Conservation (phyloP, 1,139 yeast species). For the Hansenula anomala region DNA sequence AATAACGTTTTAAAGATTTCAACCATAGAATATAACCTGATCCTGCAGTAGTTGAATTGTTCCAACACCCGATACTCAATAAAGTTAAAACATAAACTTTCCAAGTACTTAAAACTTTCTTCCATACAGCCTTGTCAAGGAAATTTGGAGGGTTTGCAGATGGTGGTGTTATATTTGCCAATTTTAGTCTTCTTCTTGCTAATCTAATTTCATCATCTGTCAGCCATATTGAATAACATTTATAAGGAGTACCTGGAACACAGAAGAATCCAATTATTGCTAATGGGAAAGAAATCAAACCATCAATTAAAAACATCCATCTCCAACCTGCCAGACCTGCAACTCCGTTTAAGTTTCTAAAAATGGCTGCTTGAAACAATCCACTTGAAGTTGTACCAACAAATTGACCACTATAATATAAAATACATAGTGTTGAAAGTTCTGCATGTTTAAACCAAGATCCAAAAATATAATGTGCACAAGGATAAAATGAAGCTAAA, state of each 20-base stretch:
- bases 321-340: slow-evolving; percentile 53
- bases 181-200: slow-evolving; percentile 52
- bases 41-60: slow-evolving; percentile 32
- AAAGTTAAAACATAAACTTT: slow-evolving; percentile 25
- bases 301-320: slow-evolving; percentile 60
- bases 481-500: slow-evolving; percentile 59
- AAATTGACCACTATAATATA: slow-evolving; percentile 54
- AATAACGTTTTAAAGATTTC: slow-evolving; percentile 24
- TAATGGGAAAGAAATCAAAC: slow-evolving; percentile 47
- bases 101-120: slow-evolving; percentile 41
- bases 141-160: slow-evolving; percentile 20
- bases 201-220: slow-evolving; percentile 61
- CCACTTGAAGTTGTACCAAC: slow-evolving; percentile 54
- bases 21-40: slow-evolving; percentile 31
- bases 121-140: slow-evolving; percentile 34
- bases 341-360: slow-evolving; percentile 37
- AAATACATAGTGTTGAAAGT: slow-evolving; percentile 45
- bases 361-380: slow-evolving; percentile 52
- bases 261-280: slow-evolving; percentile 44
- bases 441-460: slow-evolving; percentile 65
- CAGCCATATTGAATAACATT: slow-evolving; percentile 43
- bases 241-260: slow-evolving; percentile 52
- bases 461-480: slow-evolving; percentile 63
- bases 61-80: slow-evolving; percentile 33
- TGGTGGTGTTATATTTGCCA: slow-evolving; percentile 31